phyloP scores from a whole-genome alignment of 805 yeast species.

The Candida maris region DNA sequence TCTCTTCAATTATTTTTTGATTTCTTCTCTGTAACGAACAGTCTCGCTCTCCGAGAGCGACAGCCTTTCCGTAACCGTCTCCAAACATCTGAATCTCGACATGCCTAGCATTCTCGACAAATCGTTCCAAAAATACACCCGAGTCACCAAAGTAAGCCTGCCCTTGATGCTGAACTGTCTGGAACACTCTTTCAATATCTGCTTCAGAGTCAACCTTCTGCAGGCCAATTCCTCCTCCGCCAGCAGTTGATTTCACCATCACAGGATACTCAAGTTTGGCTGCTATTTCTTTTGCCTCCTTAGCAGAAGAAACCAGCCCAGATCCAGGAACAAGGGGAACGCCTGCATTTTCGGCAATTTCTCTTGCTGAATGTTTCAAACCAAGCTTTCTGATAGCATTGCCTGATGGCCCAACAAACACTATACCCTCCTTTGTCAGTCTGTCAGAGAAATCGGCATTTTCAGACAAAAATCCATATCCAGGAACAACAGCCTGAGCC shows the following conservation, averaged over 20 bases:
- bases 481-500: conserved; percentile 96
- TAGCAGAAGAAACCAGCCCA: conserved; percentile 65
- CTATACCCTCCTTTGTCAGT: conserved; percentile 76
- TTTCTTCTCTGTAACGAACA: conserved; percentile 97
- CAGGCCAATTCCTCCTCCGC: conserved; percentile 98
- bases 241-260: conserved; percentile 97
- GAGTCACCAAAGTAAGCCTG: conserved; percentile 89
- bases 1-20: conserved; percentile 94
- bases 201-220: conserved; percentile 83
- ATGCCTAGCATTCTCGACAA: conserved; percentile 92
- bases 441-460: conserved; percentile 94
- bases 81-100: conserved; percentile 97
- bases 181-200: conserved; percentile 82
- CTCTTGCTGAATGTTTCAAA: conserved; percentile 94
- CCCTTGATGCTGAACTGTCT: conserved; percentile 92
- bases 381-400: conserved; percentile 90
- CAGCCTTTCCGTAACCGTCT: conserved; percentile 89
- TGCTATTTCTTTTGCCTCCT: conserved; percentile 76
- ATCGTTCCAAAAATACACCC: conserved; percentile 92
- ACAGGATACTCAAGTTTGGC: conserved; percentile 77
- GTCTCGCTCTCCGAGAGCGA: conserved; percentile 95
- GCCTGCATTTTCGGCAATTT: conserved; percentile 83
- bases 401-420: conserved; percentile 95
- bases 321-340: conserved; percentile 99
- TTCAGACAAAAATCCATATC: conserved; percentile 94